Base-by-base conservation (phyloP, 139 green algal genomes). In the Monoraphidium neglectum region DNA sequence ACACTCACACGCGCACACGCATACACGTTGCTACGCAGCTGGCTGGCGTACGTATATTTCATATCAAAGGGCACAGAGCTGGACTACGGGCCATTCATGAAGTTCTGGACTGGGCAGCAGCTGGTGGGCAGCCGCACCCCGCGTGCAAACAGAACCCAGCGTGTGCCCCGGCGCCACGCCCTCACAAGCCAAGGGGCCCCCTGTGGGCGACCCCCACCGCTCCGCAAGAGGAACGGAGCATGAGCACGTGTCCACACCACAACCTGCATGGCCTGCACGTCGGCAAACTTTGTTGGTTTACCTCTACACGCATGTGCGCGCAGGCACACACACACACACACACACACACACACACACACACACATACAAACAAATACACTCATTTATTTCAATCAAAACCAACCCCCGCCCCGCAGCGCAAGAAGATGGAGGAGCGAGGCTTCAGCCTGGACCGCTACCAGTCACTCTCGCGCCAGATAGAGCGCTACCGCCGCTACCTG, bases 41-140 rank as follows among this genome's bases (percentile, higher is more conserved):
- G 63, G 38, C 15, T 79, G 26, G 73, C 62, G 5, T 79, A 79
- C 35, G 36, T 73, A 4, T 79, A 79, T 62, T 79, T 79, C 63
- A 36, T 79, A 3, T 24, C 73, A 57, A 35, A 49, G 4, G 73
- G 73, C 30, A 68, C 32, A n/a, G 36, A 64, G 32, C 53, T 79
- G 8, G 73, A 79, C 33, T 68, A 73, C 16, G 47, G 63, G 33
- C 63, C 63, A 46, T 79, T 79, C 37, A 46, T 73, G 38, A 43
- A 79, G 51, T 79, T 73, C 73, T 79, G 73, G 68, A 65, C 33
- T 23, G 32, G 65, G 68, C 33, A 65, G 68, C 68, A 63, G 67
- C 67, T 73, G 67, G 67, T 73, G 47, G n/a, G 67, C 6, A 18
- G 24, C 13, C 24, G 24, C 24, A 63, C n/a, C n/a, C n/a, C n/a